Conservation (phyloP, 1,284 basidiomycete genomes). For the Taiwanofungus camphoratus region DNA sequence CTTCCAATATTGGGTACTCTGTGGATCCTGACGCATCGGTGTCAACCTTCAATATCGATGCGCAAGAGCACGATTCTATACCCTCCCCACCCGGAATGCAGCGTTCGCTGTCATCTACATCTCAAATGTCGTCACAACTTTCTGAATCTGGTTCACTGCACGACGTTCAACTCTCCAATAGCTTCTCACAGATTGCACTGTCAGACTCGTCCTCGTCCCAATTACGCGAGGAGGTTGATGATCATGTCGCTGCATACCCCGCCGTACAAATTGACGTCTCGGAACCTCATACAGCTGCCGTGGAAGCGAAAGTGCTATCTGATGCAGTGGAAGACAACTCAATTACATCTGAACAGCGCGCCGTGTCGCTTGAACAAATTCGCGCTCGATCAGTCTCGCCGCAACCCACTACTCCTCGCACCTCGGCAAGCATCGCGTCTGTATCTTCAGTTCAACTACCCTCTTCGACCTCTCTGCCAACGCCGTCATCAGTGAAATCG, state of each 20-base stretch:
- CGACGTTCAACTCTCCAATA: constrained; percentile 30
- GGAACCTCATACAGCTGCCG: constrained; percentile 25
- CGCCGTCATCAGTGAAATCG: constrained; percentile 13
- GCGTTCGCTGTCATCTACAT: constrained; percentile 17
- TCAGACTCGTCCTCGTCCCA: constrained; percentile 15
- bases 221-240: constrained; percentile 9
- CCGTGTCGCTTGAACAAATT: constrained; percentile 7
- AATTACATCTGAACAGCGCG: constrained; percentile 3
- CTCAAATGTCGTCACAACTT: constrained; percentile 13
- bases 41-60: constrained; percentile 51
- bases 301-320: constrained; percentile 14
- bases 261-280: constrained; percentile 43
- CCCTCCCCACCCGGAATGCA: constrained; percentile 17
- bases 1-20: constrained; percentile 28
- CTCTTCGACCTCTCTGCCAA: constrained; percentile 18
- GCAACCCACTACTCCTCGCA: constrained; percentile 5
- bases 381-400: constrained; percentile 2
- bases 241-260: constrained; percentile 29
- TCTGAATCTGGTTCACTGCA: constrained; percentile 26
- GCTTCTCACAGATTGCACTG: constrained; percentile 42
- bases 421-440: constrained; percentile 16
- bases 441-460: constrained; percentile 24
- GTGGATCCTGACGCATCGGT: constrained; percentile 44
- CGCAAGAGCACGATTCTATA: constrained; percentile 8
- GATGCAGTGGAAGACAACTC: constrained; percentile 9